Conservation (phyloP, 768 basidiomycete species). For the Boletus reticulatus region DNA sequence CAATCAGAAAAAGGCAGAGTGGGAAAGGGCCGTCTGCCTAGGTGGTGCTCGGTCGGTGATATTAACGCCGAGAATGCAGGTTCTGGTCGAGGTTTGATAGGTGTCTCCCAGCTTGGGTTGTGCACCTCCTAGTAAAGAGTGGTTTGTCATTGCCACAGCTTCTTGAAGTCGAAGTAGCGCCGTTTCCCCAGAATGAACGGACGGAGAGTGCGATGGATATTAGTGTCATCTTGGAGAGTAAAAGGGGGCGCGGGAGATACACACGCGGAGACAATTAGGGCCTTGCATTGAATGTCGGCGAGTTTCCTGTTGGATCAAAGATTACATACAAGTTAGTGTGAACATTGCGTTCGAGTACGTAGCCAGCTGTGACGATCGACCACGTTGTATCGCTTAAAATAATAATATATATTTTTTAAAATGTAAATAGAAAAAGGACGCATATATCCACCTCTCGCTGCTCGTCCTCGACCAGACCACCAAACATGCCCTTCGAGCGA, state of each 20-base stretch:
- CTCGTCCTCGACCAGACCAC: slow-evolving; percentile 4
- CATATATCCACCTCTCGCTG: not conserved
- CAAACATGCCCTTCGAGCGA: slow-evolving; percentile 41
- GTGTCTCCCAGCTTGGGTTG: slow-evolving; percentile 1
- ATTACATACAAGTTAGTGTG: slow-evolving; percentile 22
- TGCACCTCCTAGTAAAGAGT: not conserved
- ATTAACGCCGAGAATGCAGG: slow-evolving; percentile 9
- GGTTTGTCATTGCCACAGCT: slow-evolving; percentile 12
- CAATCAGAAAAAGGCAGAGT: not conserved
- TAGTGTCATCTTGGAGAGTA: slow-evolving; percentile 4
- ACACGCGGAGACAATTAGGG: slow-evolving; percentile 8
- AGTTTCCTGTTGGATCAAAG: slow-evolving; percentile 9
- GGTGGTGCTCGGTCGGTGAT: slow-evolving; percentile 8
- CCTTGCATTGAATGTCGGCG: not conserved
- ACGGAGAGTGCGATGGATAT: not conserved
- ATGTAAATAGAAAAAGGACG: too few relatives aligned
- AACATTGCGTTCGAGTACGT: slow-evolving; percentile 25
- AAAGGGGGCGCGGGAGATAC: slow-evolving; percentile 16
- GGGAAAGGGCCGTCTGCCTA: slow-evolving; percentile 1
- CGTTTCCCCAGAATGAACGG: slow-evolving; percentile 1
- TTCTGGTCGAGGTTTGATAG: slow-evolving; percentile 1
- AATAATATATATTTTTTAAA: too few relatives aligned
- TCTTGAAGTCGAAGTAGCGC: slow-evolving; percentile 7
- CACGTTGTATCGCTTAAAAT: slow-evolving; percentile 22
- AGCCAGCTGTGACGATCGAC: slow-evolving; percentile 27